phyloP scores from a whole-genome alignment of 345 rosid genomes.

The Raphanus sativus region DNA sequence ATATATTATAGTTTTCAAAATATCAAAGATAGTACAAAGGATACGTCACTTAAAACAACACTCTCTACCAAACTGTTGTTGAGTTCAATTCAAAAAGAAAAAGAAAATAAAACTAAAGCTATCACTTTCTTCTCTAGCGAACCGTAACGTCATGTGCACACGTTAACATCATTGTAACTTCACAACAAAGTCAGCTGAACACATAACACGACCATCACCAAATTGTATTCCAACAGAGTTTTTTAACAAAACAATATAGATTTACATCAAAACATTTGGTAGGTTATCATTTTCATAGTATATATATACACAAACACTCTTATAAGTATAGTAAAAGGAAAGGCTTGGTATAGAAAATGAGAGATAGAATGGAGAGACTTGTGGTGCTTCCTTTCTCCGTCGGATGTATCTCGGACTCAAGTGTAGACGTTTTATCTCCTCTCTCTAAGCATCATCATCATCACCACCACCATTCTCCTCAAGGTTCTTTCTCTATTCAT shows the following conservation, averaged over 20 bases:
- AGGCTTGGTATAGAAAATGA: constrained; percentile 46
- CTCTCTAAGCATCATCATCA: constrained; percentile 35
- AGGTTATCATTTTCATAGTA: constrained; percentile 18
- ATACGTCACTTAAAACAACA: constrained; percentile 28
- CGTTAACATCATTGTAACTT: constrained; percentile 44
- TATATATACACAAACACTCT: neutral
- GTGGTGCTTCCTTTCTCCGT: constrained; percentile 77
- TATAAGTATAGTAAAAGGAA: constrained; percentile 34
- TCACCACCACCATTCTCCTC: constrained; percentile 29
- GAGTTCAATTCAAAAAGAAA: neutral
- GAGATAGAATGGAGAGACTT: constrained; percentile 76
- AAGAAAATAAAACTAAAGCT: neutral
- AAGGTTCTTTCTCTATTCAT: constrained; percentile 36
- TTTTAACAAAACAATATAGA: neutral
- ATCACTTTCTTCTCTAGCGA: constrained; percentile 34
- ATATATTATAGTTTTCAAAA: neutral
- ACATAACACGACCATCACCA: constrained; percentile 35
- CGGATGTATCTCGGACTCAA: constrained; percentile 73
- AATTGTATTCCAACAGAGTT: constrained; percentile 31
- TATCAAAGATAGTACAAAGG: neutral
- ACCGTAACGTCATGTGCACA: constrained; percentile 29
- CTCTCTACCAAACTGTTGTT: constrained; percentile 40
- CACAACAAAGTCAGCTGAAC: constrained; percentile 33
- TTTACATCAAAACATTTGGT: constrained; percentile 33
- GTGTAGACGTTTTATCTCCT: constrained; percentile 55